Evolutionary conservation across 2,329 filamentous ascomycete genomes (phyloP), one percentile per base, ranked within the genome.

Genomic region (Aspergillus luchuensis): DNA sequence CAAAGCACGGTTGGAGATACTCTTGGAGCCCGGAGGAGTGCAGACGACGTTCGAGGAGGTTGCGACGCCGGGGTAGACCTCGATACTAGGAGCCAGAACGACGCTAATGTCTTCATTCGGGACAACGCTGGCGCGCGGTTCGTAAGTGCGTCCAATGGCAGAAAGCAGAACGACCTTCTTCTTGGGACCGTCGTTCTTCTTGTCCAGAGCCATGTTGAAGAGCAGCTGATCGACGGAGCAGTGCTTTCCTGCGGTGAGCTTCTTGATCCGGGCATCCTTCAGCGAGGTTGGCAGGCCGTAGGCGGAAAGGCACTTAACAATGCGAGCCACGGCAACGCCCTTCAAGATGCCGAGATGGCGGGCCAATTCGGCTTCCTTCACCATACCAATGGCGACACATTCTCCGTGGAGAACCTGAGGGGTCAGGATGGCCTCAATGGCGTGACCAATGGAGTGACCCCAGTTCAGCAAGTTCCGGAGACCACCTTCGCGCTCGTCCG

Each of bases 401-500:
- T 99, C 95, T 62, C 95, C 95, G 72, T 99, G 95, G 6, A 99
- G 86, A 39, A 99, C 88, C 76, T 99, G 94, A 0, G 95, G 95
- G 0, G 96, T 96, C 45, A 98, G 83, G 49, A 99, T 92, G 28
- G 95, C 95, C 79, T 99, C 95, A 69, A 94, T 92, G 17, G 95
- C 95, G 77, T 99, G 95, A 13, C 95, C 95, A 67, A 99, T 98
- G 1, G 95, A 98, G 75, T 99, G 95, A 33, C 95, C 95, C 78
- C 97, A 98, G 77, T 99, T 99, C 63, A 99, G 84, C 57, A 99
- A 84, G 75, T 99, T 99, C 63, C 95, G 88, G 60, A 99, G 81
- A 11, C 95, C 95, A 23, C 93, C 93, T 78, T 99, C 95, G 66
- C 92, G 88, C 80, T 99, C 95, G 74, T 99, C 95, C 19, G 89